Evolutionary conservation across 352 stramenopile species (phyloP).

Genomic region (Phytophthora melonis): DNA sequence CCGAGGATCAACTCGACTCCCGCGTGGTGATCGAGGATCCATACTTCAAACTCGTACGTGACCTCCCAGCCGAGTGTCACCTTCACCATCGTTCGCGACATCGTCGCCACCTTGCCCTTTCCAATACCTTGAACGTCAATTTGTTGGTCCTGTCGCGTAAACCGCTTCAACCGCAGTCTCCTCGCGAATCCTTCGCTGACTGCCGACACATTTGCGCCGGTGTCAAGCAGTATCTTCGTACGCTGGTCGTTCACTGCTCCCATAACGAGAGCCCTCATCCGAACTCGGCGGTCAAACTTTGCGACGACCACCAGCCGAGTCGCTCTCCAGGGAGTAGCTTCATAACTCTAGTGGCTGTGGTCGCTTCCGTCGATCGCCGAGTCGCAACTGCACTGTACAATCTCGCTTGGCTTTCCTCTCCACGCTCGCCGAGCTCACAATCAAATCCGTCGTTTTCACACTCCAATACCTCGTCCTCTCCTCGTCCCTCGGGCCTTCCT

Average conservation of each 20-base stretch:
- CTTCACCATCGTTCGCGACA: neutral
- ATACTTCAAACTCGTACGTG: conserved; percentile 12
- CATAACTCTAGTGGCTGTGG: neutral
- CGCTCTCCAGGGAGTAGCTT: neutral
- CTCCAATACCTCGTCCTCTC: no score
- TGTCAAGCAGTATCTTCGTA: neutral
- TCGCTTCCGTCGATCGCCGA: neutral
- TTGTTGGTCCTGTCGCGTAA: no score
- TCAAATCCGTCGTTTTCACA: no score
- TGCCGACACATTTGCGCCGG: neutral
- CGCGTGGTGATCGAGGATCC: conserved; percentile 5
- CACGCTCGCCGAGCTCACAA: no score
- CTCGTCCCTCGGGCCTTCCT: no score
- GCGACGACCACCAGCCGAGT: neutral
- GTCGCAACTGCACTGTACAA: no score
- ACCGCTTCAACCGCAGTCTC: neutral
- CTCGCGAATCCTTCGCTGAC: neutral
- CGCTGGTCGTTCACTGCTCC: neutral
- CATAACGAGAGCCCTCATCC: neutral
- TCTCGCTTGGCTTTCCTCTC: no score
- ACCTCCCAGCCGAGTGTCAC: neutral
- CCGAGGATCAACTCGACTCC: conserved; percentile 13
- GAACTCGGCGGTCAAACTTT: neutral
- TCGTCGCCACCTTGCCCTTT: neutral
- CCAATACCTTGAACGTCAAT: neutral